Conservation (phyloP, 169 alveolate genomes). For the Blepharisma undulans region DNA sequence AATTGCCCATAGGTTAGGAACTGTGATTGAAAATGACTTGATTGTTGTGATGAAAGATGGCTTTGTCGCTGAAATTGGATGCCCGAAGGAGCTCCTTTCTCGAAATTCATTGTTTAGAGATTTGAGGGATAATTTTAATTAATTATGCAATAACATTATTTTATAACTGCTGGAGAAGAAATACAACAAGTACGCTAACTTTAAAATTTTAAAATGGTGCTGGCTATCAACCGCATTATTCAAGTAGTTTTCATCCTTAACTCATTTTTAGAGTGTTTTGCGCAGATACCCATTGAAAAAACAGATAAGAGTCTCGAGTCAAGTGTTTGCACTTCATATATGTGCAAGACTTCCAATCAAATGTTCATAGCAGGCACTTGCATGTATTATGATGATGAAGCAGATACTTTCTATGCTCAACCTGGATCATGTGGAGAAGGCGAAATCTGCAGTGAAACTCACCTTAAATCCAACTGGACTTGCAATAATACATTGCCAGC, state of each 20-base stretch:
- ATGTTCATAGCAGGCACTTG: neutral
- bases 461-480: neutral
- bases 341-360: neutral
- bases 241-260: neutral
- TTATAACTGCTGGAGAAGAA: no score
- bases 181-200: no score
- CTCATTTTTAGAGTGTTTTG: neutral
- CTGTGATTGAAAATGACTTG: conserved; percentile 67
- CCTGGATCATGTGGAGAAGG: neutral
- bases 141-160: neutral
- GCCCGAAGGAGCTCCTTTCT: conserved; percentile 10
- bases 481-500: neutral
- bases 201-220: neutral
- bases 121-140: conserved; percentile 6
- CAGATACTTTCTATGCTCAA: neutral
- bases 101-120: neutral
- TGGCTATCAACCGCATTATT: neutral
- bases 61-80: neutral
- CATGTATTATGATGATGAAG: neutral
- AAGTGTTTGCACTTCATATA: neutral
- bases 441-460: neutral
- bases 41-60: conserved; percentile 59
- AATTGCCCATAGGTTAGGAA: conserved; percentile 77
- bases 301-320: neutral
- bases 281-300: neutral